Conservation (phyloP, 1,139 yeast species). For the Lodderomyces oxycetoniae region DNA sequence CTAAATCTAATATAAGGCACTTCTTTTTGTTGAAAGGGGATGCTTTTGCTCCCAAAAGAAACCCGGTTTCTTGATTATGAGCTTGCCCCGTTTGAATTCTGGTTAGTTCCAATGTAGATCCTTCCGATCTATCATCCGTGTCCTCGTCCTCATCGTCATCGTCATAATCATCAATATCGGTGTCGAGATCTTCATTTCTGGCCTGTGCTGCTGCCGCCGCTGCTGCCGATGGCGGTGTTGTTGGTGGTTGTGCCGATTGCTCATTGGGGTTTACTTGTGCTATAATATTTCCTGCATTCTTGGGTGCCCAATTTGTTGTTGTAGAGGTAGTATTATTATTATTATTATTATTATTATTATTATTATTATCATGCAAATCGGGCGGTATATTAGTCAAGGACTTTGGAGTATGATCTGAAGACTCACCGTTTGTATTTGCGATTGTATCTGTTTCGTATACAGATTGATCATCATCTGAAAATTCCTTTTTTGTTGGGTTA, state of each 20-base stretch:
- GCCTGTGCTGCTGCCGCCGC: conserved; percentile 3
- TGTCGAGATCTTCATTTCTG: conserved; percentile 15
- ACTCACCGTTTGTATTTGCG: conserved; percentile 39
- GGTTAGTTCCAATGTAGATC: conserved; percentile 43
- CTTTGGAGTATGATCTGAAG: conserved; percentile 12
- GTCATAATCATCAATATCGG: conserved; percentile 20
- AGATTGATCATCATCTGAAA: conserved; percentile 39
- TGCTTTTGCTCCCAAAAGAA: conserved; percentile 50
- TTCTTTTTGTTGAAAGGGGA: conserved; percentile 49
- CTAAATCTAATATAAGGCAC: conserved; percentile 86
- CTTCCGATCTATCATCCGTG: conserved; percentile 18
- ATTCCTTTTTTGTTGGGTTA: conserved; percentile 25
- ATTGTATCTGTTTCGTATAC: conserved; percentile 44
- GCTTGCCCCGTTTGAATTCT: conserved; percentile 67
- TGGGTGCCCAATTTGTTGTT: neutral
- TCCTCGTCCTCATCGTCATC: conserved; percentile 16
- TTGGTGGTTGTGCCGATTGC: conserved; percentile 6
- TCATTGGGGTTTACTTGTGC: conserved; percentile 12
- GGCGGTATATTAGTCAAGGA: neutral
- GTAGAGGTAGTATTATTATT: neutral
- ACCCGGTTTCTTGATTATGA: conserved; percentile 54
- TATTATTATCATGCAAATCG: conserved; percentile 1
- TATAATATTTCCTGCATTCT: conserved; percentile 8
- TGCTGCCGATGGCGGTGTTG: conserved; percentile 3
- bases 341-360: conserved; percentile 3